Percentiles rank a stretch among this genome's conserved stretches.
These are phyloP conservation scores for Mortierella antarctica DNA, from an alignment of 192 early-diverging fungal species.

Conservation along the genomic window DNA sequence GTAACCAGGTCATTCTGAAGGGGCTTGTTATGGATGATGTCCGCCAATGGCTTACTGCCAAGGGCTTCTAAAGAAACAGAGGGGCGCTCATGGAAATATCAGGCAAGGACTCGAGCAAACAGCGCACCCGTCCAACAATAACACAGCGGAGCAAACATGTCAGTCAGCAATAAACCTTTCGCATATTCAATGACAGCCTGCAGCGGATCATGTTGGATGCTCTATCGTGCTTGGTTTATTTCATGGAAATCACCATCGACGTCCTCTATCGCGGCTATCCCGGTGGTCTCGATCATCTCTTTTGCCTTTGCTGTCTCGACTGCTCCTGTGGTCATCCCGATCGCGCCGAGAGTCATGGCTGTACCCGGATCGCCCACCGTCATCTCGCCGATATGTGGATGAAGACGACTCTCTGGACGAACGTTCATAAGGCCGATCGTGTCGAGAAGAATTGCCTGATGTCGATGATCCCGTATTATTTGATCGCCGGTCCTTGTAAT, in stretches of 20 bases:
- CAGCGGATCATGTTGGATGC: neutral
- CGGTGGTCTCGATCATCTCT: conserved; percentile 14
- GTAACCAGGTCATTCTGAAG: conserved; percentile 55
- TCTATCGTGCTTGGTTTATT: neutral
- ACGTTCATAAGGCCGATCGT: conserved; percentile 14
- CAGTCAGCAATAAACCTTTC: too few relatives aligned
- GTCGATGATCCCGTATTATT: neutral
- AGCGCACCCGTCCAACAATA: too few relatives aligned
- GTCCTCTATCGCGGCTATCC: conserved; percentile 10
- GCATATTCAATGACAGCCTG: too few relatives aligned
- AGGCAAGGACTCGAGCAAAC: too few relatives aligned
- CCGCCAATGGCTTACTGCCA: conserved; percentile 54
- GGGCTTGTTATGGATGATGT: conserved; percentile 45
- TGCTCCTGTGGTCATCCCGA: conserved; percentile 1
- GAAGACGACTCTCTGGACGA: conserved; percentile 10
- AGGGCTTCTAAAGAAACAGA: conserved; percentile 47
- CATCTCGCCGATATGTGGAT: conserved; percentile 8
- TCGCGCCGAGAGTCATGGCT: conserved; percentile 9
- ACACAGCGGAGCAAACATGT: too few relatives aligned
- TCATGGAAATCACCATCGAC: conserved; percentile 2
- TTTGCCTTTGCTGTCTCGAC: neutral
- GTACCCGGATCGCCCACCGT: conserved; percentile 17
- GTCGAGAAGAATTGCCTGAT: neutral
- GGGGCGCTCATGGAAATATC: neutral
- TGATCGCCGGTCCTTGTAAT: neutral